Evolutionary conservation across 768 basidiomycete species (phyloP).

Genomic region (Boletus rufocinnamomeus): DNA sequence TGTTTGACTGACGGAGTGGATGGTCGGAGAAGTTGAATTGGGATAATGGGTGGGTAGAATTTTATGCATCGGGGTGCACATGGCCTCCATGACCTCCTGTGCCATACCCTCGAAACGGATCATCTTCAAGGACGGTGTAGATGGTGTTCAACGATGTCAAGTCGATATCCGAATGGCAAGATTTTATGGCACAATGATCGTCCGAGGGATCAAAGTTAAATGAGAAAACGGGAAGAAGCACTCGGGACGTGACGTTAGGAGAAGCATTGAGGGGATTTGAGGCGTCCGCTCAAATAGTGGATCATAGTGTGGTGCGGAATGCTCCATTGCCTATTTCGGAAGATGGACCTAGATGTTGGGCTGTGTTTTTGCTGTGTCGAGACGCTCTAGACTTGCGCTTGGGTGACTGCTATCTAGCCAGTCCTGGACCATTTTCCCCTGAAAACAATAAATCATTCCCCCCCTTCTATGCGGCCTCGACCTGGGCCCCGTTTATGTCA

Average conservation of each 20-base stretch:
- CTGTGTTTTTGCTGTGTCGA: slow-evolving; percentile 13
- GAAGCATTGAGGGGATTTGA: slow-evolving; percentile 12
- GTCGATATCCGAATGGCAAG: slow-evolving; percentile 2
- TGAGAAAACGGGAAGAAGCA: not conserved
- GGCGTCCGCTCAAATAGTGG: slow-evolving; percentile 30
- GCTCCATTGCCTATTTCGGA: slow-evolving; percentile 29
- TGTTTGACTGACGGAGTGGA: slow-evolving; percentile 18
- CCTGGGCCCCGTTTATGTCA: not conserved
- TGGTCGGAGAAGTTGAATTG: slow-evolving; percentile 17
- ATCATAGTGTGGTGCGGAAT: slow-evolving; percentile 24
- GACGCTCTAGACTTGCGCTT: slow-evolving; percentile 23
- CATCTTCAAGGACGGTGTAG: slow-evolving; percentile 42
- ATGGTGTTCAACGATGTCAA: not conserved
- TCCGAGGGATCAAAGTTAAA: not conserved
- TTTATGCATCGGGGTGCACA: slow-evolving; percentile 85
- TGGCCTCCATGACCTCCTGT: slow-evolving; percentile 76
- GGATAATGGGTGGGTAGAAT: slow-evolving; percentile 50
- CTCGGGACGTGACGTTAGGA: slow-evolving; percentile 10
- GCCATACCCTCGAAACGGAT: slow-evolving; percentile 78
- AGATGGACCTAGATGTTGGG: slow-evolving; percentile 17
- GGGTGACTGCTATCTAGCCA: not conserved
- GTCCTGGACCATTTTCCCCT: slow-evolving; percentile 4
- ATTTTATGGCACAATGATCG: slow-evolving; percentile 9
- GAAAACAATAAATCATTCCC: not conserved
- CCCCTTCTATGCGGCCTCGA: not conserved